Base-by-base conservation (phyloP, 1,139 yeast species). In the Citeromyces hawaiiensis region DNA sequence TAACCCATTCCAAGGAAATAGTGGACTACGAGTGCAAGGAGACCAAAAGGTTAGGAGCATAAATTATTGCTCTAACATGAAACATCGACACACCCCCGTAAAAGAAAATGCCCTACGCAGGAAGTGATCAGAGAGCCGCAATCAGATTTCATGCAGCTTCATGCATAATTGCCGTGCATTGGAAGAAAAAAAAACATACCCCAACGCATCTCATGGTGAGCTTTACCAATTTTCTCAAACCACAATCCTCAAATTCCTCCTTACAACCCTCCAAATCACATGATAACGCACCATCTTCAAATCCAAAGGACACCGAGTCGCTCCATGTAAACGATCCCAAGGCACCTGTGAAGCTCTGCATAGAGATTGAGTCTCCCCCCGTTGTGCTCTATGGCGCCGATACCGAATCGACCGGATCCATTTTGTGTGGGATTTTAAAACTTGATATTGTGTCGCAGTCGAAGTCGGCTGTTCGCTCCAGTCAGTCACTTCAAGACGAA, bases 311-410 rank as follows among this genome's bases (percentile, higher is more conserved):
- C 10, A 30, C 15, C 17, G 34, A 30, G 29, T 31, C 30, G 7
- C 27, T n/a, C 37, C 27, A 39, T 18, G 29, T 23, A n/a, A 33
- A 36, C 15, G 29, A 33, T 17, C 48, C 50, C 13, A 38, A 46
- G 9, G 45, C 50, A 2, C 71, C 72, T 2, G 59, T 73, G 27
- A 64, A 68, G 40, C 60, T 88, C 23, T 57, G 75, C 1, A 69
- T 91, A 38, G 67, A 70, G 36, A 64, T 91, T 23, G 98, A 91
- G 55, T 80, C 94, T 1, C 97, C 98, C 1, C 98, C 99, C 0
- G 66, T 88, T 31, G 75, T 86, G 31, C 60, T 91, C 42, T 88
- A 82, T 53, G 98, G 98, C 0, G 61, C 69, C 2, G 83, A 91
- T 3, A 57, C 61, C 6, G 94, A 85, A 44, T 78, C 93, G 2